Evolutionary conservation across 495 filamentous ascomycete genomes (phyloP), one percentile per base, ranked within the genome.

Genomic region (Penicillium ucsense): DNA sequence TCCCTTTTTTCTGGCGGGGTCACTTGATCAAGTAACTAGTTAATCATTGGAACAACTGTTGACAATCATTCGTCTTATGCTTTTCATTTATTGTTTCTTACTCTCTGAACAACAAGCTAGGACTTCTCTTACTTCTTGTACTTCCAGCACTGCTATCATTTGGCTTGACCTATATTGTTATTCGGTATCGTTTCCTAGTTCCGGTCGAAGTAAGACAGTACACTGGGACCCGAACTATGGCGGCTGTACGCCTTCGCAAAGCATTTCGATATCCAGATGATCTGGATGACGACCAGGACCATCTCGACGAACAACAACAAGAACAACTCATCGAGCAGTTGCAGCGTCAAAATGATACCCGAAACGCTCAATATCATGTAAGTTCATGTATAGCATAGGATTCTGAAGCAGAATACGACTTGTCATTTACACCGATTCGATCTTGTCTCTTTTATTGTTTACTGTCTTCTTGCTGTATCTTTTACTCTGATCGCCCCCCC

Each of bases 281-380:
- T 55, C 67, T 68, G 7, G 70, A 71, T 45, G 63, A 70, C 38
- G 67, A 58, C 2, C 72, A 73, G 12, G 69, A 77, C 48, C 72
- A 81, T 47, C 54, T 83, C 32, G 83, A 85, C 51, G 83, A 85
- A 58, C 74, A 85, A 75, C 82, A 89, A 59, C 87, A 92, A 69
- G 86, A 89, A 55, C 61, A 66, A 41, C 65, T 89, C 0, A 89
- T 92, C 52, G 47, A 58, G 8, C 54, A 64, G 49, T 73, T 90
- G 12, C 60, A 73, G 33, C 41, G 35, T 11, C 68, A 84, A 54
- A 81, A 89, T 68, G 65, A 72, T 34, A 48, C 54, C 27, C 75
- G 74, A 44, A 85, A 86, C 60, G 67, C 64, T 8, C 65, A 77
- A 52, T 86, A 83, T 67, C 73, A 64, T 45, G 77, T 79, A 71